phyloP scores from a whole-genome alignment of 768 basidiomycete species.

The Hirschioporus abietinus region DNA sequence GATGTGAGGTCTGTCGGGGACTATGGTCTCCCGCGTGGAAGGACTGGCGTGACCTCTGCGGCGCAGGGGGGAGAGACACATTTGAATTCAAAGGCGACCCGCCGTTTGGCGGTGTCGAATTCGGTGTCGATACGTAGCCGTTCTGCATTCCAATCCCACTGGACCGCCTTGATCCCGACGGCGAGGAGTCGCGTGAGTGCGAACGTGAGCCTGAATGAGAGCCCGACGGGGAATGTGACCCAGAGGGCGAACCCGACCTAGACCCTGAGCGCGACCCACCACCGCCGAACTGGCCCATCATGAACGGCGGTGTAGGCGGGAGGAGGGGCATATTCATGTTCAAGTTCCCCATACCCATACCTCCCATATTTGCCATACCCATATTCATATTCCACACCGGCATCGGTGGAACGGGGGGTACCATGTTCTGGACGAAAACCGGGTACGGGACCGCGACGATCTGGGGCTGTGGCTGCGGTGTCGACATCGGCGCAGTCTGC shows the following conservation, averaged over 20 bases:
- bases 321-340: slow-evolving; percentile 63
- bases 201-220: slow-evolving; percentile 5
- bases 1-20: background rate
- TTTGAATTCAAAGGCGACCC: background rate
- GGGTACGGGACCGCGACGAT: background rate
- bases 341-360: background rate
- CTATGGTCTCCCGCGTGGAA: background rate
- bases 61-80: background rate
- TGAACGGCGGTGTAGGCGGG: slow-evolving; percentile 71
- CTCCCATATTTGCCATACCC: slow-evolving; percentile 18
- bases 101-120: background rate
- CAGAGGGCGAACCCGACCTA: background rate
- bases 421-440: slow-evolving; percentile 1
- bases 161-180: slow-evolving; percentile 11
- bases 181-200: slow-evolving; percentile 27
- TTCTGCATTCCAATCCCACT: background rate
- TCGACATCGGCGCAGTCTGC: slow-evolving; percentile 3
- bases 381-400: slow-evolving; percentile 18
- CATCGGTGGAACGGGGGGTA: slow-evolving; percentile 34
- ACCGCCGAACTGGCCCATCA: slow-evolving; percentile 47
- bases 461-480: slow-evolving; percentile 9
- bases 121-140: background rate
- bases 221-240: background rate
- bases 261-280: background rate
- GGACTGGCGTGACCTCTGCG: background rate